Percentiles rank a stretch among this genome's conserved stretches.
Conservation (phyloP, 1,284 basidiomycete species). For the Rhodotorula sp. region DNA sequence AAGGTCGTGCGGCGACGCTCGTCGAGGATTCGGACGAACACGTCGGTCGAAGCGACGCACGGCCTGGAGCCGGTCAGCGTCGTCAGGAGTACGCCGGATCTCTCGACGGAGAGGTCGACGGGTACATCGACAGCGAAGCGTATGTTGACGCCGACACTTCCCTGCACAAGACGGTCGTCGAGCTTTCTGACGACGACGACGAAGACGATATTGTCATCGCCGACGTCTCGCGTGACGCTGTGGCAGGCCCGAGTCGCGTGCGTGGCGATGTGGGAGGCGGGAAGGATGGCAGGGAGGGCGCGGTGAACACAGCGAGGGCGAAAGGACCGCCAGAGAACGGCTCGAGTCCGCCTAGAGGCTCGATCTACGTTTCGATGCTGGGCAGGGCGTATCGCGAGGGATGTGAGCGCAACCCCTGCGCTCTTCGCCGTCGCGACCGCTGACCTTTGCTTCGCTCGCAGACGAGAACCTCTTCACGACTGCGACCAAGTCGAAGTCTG, state of each 20-base stretch:
- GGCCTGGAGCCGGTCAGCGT: neutral
- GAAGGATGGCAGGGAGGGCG: slow-evolving; percentile 4
- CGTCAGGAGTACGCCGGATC: neutral
- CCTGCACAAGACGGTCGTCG: slow-evolving; percentile 12
- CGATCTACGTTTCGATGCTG: slow-evolving; percentile 26
- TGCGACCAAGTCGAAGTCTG: neutral
- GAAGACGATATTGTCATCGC: slow-evolving; percentile 17
- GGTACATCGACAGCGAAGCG: neutral
- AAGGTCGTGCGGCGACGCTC: neutral
- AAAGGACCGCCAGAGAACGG: slow-evolving; percentile 28
- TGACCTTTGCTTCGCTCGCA: neutral
- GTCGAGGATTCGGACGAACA: slow-evolving; percentile 8
- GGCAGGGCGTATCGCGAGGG: slow-evolving; percentile 12
- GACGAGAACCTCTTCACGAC: neutral
- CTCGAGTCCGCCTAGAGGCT: slow-evolving; percentile 18
- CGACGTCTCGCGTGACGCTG: neutral
- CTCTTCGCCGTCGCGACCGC: neutral
- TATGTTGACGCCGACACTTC: neutral
- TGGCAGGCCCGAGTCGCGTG: neutral
- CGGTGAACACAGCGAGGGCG: slow-evolving; percentile 5
- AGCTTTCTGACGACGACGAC: slow-evolving; percentile 14
- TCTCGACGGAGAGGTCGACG: neutral
- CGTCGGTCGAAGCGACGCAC: neutral
- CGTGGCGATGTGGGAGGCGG: neutral
- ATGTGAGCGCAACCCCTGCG: slow-evolving; percentile 11